phyloP scores from a whole-genome alignment of 768 basidiomycete genomes.

The Rhodocollybia butyracea region DNA sequence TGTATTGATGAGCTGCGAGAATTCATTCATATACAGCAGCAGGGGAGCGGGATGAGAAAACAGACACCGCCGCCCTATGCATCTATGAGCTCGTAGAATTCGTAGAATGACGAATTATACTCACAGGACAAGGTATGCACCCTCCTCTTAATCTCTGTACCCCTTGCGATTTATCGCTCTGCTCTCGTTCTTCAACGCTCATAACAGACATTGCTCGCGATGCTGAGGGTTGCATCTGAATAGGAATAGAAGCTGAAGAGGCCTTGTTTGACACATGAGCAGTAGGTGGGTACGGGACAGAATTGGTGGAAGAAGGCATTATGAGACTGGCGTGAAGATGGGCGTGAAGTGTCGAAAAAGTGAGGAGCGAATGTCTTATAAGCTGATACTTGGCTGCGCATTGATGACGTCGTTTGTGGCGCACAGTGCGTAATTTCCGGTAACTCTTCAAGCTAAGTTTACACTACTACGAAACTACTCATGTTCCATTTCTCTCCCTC shows the following conservation, averaged over 20 bases:
- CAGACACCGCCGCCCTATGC: no score
- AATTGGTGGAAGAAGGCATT: neutral
- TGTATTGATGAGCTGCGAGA: no score
- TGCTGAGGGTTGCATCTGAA: neutral
- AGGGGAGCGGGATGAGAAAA: no score
- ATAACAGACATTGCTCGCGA: neutral
- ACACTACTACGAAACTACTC: no score
- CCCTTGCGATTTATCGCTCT: neutral
- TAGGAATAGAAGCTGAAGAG: neutral
- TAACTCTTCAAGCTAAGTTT: no score
- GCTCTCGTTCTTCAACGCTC: neutral
- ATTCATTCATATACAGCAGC: no score
- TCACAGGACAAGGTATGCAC: constrained; percentile 6
- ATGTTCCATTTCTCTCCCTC: no score
- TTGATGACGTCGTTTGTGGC: neutral
- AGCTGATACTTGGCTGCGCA: neutral
- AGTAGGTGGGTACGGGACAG: neutral
- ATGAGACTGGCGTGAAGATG: no score
- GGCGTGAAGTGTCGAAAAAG: neutral
- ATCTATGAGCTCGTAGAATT: no score
- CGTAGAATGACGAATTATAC: no score
- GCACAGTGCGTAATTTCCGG: no score
- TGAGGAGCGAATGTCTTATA: neutral
- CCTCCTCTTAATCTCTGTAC: constrained; percentile 5
- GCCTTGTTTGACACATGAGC: neutral